Evolutionary conservation across 2,329 filamentous ascomycete genomes (phyloP).

Genomic region (Fusarium penzigii): DNA sequence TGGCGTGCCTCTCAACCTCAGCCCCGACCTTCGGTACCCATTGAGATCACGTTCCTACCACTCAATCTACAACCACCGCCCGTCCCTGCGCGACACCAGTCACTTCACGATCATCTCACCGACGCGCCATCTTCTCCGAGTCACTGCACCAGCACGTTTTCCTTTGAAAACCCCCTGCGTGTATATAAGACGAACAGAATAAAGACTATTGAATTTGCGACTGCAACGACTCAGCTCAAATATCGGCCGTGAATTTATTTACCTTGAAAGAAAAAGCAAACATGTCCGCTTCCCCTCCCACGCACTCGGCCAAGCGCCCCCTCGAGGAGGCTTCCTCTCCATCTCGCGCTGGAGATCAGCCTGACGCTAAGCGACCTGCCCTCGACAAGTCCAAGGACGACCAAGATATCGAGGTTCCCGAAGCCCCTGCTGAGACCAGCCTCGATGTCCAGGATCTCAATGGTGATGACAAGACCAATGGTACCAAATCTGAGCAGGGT

Average conservation of each 20-base stretch:
- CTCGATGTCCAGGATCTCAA: conserved; percentile 48
- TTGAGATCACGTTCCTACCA: conserved; percentile 30
- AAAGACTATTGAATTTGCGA: conserved; percentile 34
- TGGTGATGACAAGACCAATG: conserved; percentile 51
- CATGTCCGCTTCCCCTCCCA: conserved; percentile 75
- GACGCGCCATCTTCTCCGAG: conserved; percentile 45
- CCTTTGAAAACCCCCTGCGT: conserved; percentile 82
- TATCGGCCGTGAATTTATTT: conserved; percentile 26
- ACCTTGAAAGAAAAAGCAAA: conserved; percentile 37
- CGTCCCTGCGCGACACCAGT: conserved; percentile 37
- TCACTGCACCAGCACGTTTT: conserved; percentile 89
- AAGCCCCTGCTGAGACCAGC: conserved; percentile 33
- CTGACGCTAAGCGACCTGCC: conserved; percentile 94
- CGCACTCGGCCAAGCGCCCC: conserved; percentile 82
- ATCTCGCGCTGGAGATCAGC: conserved; percentile 86
- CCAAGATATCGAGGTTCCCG: conserved; percentile 51
- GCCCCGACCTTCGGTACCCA: conserved; percentile 33
- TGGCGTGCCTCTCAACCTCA: conserved; percentile 32
- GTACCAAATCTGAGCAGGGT: conserved; percentile 43
- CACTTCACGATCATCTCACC: conserved; percentile 44
- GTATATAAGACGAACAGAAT: conserved; percentile 66
- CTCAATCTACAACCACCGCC: conserved; percentile 34
- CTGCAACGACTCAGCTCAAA: conserved; percentile 17
- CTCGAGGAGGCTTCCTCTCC: conserved; percentile 97
- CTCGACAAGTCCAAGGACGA: conserved; percentile 86